Evolutionary conservation across 2,329 filamentous ascomycete species (phyloP), one percentile per base, ranked within the genome.

Genomic region (Myrmaecium sp.): DNA sequence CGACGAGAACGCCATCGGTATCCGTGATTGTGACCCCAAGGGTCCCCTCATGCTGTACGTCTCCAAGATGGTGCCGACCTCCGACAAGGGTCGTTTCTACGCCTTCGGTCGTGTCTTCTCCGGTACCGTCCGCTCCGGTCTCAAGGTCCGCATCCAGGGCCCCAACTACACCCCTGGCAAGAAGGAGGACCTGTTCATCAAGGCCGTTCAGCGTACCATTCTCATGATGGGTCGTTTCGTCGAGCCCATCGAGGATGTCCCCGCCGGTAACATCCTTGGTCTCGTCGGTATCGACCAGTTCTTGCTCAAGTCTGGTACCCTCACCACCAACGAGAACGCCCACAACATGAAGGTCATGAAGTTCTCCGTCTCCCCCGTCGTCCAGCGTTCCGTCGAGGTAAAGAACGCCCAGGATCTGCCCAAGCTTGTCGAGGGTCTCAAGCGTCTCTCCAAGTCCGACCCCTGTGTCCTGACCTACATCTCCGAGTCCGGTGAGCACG

Each of bases 261-360:
- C 89, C 47, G 86, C 89, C 44, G 89, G 89, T 74, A 98, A 98
- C 79, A 95, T 98, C 69, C 77, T 94, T 51, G 89, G 89, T 72
- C 73, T 98, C 51, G 89, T 98, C 55, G 89, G 89, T 76, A 82
- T 98, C 48, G 89, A 98, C 60, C 89, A 98, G 74, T 98, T 95
- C 81, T 70, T 98, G 70, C 83, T 98, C 69, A 98, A 98, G 78
- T 95, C 89, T 58, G 89, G 89, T 78, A 98, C 89, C 52, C 79
- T 98, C 49, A 93, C 84, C 63, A 95, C 86, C 57, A 75, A 70
- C 55, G 89, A 98, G 45, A 91, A 82, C 41, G 86, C 89, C 57
- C 89, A 98, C 78, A 98, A 98, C 77, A 67, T 98, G 52, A 95
- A 95, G 78, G 89, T 98, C 66, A 98, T 98, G 89, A 95, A 94